Base-by-base conservation (phyloP, 192 early-diverging fungal species). In the Backusella tuberculispora region DNA sequence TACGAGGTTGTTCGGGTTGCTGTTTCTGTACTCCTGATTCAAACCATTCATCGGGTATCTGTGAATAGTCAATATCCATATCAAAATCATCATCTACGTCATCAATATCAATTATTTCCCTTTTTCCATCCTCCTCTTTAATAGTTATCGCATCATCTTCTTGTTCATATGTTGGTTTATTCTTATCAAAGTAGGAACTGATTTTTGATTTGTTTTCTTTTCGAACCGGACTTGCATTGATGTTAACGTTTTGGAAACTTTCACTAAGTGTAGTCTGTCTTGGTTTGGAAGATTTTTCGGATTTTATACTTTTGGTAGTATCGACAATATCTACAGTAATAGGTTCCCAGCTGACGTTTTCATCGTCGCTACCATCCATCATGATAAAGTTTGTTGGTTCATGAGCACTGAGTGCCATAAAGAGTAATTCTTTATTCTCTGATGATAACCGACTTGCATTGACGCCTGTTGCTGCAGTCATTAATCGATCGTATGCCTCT, bases 41-140 rank as follows among this genome's bases (percentile, higher is more conserved):
- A 45, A 83, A 76, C 69, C 80, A 83, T 43, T 82, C 56, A 5
- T 78, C 78, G 12, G 73, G 63, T 14, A 85, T 60, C 24, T 86
- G 74, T 37, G 77, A 63, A n/a, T 72, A 70, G 14, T 82, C 78
- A 24, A 85, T 73, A 17, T 81, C 78, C 41, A 60, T 60, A 60
- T 66, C 82, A 76, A 83, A 83, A 3, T 80, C 80, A 13, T 53
- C 63, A 73, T 64, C 63, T 15, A 4, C 41, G 37, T 56, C 19
- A 44, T 72, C 17, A 1, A 41, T 17, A 2, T 19, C 14, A 24
- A 19, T 3, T 0, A 10, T n/a, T 10, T 1, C 17, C 5, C 37
- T 66, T 8, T 40, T 17, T 5, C 37, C 64, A 0, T 66, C 38
- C 13, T 60, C 53, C n/a, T 60, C 53, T 12, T 60, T 60, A 3